phyloP scores from a whole-genome alignment of 2,329 filamentous ascomycete species.

The Neopestalotiopsis sp. region DNA sequence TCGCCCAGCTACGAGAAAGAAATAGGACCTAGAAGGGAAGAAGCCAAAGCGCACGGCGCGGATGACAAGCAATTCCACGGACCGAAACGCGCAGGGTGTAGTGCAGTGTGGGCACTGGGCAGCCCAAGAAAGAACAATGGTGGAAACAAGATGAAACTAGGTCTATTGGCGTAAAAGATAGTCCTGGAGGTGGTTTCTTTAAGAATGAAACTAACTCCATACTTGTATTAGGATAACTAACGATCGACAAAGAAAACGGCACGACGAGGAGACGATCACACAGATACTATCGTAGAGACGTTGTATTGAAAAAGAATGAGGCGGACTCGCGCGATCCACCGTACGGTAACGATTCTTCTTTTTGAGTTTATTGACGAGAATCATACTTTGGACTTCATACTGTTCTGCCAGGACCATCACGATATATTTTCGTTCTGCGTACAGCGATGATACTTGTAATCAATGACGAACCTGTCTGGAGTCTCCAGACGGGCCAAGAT shows the following conservation, averaged over 20 bases:
- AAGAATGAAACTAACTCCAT: too few species aligned
- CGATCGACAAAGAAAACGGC: not conserved
- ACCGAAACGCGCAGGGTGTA: not conserved
- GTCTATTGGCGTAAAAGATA: too few species aligned
- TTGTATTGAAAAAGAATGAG: not conserved
- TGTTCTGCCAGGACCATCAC: too few species aligned
- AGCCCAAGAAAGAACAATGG: not conserved
- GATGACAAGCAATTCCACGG: not conserved
- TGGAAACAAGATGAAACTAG: not conserved
- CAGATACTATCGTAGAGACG: not conserved
- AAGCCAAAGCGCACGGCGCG: not conserved
- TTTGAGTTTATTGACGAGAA: not conserved
- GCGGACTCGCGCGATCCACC: not conserved
- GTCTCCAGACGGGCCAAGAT: too few species aligned
- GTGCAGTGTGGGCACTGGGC: too few species aligned
- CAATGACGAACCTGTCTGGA: too few species aligned
- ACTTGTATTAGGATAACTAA: not conserved
- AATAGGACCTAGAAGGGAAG: not conserved
- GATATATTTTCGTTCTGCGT: too few species aligned
- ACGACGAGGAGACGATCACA: not conserved
- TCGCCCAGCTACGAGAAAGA: not conserved
- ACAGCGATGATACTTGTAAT: too few species aligned
- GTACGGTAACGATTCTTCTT: too few species aligned
- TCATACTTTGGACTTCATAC: too few species aligned
- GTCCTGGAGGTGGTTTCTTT: too few species aligned